Base-by-base conservation (phyloP, 108 stramenopile species). In the Nitzschia sp. region DNA sequence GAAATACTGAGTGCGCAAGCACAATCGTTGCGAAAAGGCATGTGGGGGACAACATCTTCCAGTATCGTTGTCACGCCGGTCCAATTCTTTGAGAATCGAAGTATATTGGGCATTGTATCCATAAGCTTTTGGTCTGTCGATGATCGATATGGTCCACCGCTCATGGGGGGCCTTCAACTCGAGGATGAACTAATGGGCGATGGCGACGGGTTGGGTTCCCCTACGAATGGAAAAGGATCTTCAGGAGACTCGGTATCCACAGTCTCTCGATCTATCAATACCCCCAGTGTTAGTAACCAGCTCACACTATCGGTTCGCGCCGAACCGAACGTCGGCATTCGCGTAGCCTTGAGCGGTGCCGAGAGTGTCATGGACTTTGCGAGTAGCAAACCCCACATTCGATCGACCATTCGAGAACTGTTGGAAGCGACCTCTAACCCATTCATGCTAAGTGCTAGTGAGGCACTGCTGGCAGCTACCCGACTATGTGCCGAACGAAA, bases 81-180 rank as follows among this genome's bases (percentile, higher is more conserved):
- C 3, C 70, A 88, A 42, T 91, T 87, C 64, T 83, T 85, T 59
- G 80, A 89, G n/a, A 70, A 77, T 55, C 64, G 76, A 72, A 29
- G 64, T 59, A 54, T 63, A 9, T 56, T 83, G 55, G 82, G 83
- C 21, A 77, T 79, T 45, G 73, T 95, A 56, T 85, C 86, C 25
- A 84, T 95, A 17, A 88, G 88, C 36, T 95, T 95, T 80, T 95
- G 94, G 94, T 75, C 75, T 3, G 78, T 90, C 19, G 94, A 95
- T 67, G 90, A 95, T 83, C 78, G 85, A 17, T 89, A 85, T 75
- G 94, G 94, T 19, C 81, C 85, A 24, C 90, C 94, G 0, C 65
- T 68, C 25, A 77, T 95, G 77, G 76, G 81, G 17, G 87, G 89
- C 66, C 60, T 95, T 68, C 55, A 45, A 11, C 31, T 55, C 0